Base-by-base conservation (phyloP, 768 basidiomycete species). In the Phlegmacium glaucopus region DNA sequence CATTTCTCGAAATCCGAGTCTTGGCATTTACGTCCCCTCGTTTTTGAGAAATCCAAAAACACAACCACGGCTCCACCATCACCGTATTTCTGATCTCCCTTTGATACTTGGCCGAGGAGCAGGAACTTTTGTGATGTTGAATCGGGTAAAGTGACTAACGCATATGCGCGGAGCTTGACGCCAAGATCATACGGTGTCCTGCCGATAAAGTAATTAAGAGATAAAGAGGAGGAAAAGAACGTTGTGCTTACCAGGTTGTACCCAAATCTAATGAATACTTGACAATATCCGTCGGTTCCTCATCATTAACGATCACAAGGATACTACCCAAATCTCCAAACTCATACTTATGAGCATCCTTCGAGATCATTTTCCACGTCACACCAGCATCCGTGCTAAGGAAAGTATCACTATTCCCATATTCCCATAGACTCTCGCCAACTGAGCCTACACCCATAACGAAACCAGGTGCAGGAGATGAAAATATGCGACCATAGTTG, bases 121-220 rank as follows among this genome's bases (percentile, higher is more conserved):
- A 98, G 61, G 72, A 98, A 97, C 66, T 95, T 97, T 62, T 96
- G 95, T 0, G 92, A 94, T 0, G 96, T 97, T 10, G 92, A 92
- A 56, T 99, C 96, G 0, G 92, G 90, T 5, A 97, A 78, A 4
- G 93, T 96, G 35, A 87, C 83, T n/a, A 99, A 71, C 0, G 82
- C 82, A 7, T 81, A 76, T 0, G 90, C 84, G 16, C 86, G 83
- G 4, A 97, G 52, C 25, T 71, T 83, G 48, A 89, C 63, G 2
- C 82, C 89, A 43, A 94, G 68, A 10, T 87, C 67, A 51, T 89
- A 83, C 10, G 75, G 69, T 47, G 79, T 69, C 93, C 93, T 94
- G 54, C 13, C 17, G 32, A 17, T 2, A 16, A 28, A 29, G 38
- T 8, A 34, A 7, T 39, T 11, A 45, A 13, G 35, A 51, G n/a